Base-by-base conservation (phyloP, 352 stramenopile genomes). In the Phytophthora macrochlamydospora region DNA sequence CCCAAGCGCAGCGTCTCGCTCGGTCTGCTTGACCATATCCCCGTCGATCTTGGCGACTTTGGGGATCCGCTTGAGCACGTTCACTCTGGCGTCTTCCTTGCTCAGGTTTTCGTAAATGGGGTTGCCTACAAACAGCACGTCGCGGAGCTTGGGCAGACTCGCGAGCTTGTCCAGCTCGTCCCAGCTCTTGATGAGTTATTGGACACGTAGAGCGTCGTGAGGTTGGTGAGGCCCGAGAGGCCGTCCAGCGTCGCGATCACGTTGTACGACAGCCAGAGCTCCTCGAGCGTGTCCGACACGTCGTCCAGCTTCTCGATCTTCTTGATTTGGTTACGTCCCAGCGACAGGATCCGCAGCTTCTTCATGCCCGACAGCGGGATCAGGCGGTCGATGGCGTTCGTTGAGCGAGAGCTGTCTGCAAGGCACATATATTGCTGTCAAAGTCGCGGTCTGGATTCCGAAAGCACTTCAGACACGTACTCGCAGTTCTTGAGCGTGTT, bases 281-380 rank as follows among this genome's bases (percentile, higher is more conserved):
- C 93, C 64, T 98, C 88, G 7, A 99, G 80, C 8, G 94, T 98
- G 37, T 96, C 94, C 0, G 92, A 90, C n/a, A 99, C 88, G 52
- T 99, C 96, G 57, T 99, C 97, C 8, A 99, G 79, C 73, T 98
- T 99, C 73, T 99, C 97, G 61, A 99, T 98, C 67, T 98, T 98
- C 78, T 99, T 99, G 71, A 99, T 95, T 60, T 97, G 89, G 69
- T 99, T 99, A 32, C 97, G 88, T 3, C 95, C 97, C n/a, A 99
- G 75, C 45, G 94, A 98, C 43, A 99, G 45, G 48, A 98, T 98
- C 31, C 92, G 90, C 38, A 99, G 82, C 45, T 97, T 98, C 50
- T 96, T 95, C 93, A 99, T 98, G 9, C 96, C 96, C 2, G 90
- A 93, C 8, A 99, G 76, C 67, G 89, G 86, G 49, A 98, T 94